phyloP scores from a whole-genome alignment of 2,329 filamentous ascomycete genomes.

The Xylariales sp. region DNA sequence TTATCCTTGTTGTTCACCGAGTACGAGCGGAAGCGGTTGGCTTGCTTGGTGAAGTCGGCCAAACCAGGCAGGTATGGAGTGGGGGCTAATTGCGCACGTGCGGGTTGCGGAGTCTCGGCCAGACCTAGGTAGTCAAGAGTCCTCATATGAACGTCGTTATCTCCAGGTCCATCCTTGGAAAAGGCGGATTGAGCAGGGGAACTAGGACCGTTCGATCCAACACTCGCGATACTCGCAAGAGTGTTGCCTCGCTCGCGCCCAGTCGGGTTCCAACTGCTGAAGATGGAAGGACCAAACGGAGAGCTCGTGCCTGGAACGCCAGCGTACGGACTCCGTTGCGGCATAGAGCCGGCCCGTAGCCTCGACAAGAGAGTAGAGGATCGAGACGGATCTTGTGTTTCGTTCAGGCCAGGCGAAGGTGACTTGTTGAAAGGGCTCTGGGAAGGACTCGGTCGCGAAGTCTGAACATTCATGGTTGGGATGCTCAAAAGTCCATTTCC shows the following conservation, averaged over 20 bases:
- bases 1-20: conserved; percentile 98
- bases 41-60: conserved; percentile 69
- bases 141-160: conserved; percentile 81
- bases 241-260: conserved; percentile 80
- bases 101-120: conserved; percentile 84
- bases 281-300: conserved; percentile 86
- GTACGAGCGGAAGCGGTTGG: conserved; percentile 90
- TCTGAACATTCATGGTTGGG: conserved; percentile 63
- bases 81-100: conserved; percentile 67
- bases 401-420: conserved; percentile 49
- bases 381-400: conserved; percentile 40
- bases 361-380: conserved; percentile 77
- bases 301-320: conserved; percentile 48
- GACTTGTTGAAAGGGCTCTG: conserved; percentile 84
- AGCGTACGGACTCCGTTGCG: conserved; percentile 70
- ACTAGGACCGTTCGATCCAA: conserved; percentile 83
- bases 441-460: conserved; percentile 78
- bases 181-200: conserved; percentile 85
- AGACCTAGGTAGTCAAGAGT: conserved; percentile 94
- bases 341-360: conserved; percentile 88
- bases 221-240: conserved; percentile 74
- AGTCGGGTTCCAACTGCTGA: conserved; percentile 76
- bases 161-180: conserved; percentile 76
- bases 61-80: conserved; percentile 73
- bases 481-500: conserved; percentile 55